These are phyloP conservation scores for Dothiorella sarmentorum DNA, from an alignment of 2,329 filamentous ascomycete genomes.

Conservation along the genomic window DNA sequence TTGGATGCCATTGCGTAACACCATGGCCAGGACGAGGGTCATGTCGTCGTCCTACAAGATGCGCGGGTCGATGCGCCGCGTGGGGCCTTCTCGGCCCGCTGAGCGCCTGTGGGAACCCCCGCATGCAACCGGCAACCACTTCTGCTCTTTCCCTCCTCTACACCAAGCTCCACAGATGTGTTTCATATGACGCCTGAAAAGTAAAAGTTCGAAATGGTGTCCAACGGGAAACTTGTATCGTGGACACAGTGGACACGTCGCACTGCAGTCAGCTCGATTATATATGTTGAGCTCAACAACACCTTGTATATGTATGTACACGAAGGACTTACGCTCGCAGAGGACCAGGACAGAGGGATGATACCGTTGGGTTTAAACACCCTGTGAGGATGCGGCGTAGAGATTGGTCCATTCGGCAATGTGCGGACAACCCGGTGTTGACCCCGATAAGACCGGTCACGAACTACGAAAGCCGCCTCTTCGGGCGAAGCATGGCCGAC, in stretches of 20 bases:
- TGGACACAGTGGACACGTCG: no score
- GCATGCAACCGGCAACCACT: neutral
- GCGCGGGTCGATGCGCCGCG: neutral
- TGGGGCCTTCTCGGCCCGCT: slow-evolving; percentile 1
- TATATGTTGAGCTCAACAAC: no score
- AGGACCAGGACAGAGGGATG: no score
- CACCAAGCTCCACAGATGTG: no score
- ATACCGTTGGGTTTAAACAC: neutral
- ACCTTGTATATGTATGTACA: no score
- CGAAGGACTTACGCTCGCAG: neutral
- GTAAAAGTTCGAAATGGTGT: no score
- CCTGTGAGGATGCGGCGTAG: neutral
- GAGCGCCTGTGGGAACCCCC: neutral
- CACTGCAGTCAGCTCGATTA: neutral
- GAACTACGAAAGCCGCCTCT: neutral
- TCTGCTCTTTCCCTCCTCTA: neutral
- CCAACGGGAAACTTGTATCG: no score
- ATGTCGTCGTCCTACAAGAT: slow-evolving; percentile 1
- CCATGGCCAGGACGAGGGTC: slow-evolving; percentile 8
- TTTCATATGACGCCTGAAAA: neutral
- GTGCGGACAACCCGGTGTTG: neutral
- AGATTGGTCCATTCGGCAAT: neutral
- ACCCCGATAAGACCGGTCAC: neutral
- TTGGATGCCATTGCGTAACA: slow-evolving; percentile 9
- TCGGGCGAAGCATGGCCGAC: slow-evolving; percentile 1